Percentiles rank a stretch among this genome's conserved stretches.
These are phyloP conservation scores for Helianthus annuus DNA, from an alignment of 129 eudicot genomes.

Conservation along the genomic window DNA sequence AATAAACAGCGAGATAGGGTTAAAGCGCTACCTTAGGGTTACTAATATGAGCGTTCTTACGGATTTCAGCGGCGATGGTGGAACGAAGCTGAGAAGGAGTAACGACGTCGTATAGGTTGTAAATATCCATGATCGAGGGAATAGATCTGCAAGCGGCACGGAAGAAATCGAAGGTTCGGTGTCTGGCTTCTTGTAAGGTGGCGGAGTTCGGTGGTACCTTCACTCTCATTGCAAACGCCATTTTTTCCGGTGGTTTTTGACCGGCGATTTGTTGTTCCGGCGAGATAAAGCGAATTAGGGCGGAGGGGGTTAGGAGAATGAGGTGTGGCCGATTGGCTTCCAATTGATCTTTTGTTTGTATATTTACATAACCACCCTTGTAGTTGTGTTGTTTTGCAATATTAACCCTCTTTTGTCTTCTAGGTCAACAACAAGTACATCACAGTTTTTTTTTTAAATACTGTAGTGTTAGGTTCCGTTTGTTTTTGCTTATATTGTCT, in stretches of 20 bases:
- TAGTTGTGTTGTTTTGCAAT: not conserved
- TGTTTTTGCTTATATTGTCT: no score
- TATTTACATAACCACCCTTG: slow-evolving; percentile 1
- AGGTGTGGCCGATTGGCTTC: slow-evolving; percentile 1
- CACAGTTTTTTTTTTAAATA: no score
- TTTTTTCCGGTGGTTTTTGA: slow-evolving; percentile 8
- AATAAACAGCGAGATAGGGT: not conserved
- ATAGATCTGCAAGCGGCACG: slow-evolving; percentile 76
- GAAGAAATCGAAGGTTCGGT: slow-evolving; percentile 74
- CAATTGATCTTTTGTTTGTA: not conserved
- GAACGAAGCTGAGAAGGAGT: slow-evolving; percentile 75
- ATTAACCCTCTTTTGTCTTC: not conserved
- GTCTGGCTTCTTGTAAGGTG: slow-evolving; percentile 64
- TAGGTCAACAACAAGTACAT: no score
- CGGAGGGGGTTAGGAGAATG: not conserved
- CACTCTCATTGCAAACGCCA: slow-evolving; percentile 62
- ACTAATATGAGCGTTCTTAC: slow-evolving; percentile 69
- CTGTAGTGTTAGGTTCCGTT: no score
- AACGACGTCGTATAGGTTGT: slow-evolving; percentile 70
- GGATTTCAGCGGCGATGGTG: slow-evolving; percentile 71
- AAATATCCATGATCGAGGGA: slow-evolving; percentile 78
- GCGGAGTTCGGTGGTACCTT: slow-evolving; percentile 77
- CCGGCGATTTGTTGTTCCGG: not conserved
- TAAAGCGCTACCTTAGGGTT: slow-evolving; percentile 65
- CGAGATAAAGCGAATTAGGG: not conserved